Percentiles rank a stretch among this genome's conserved stretches.
Conservation (phyloP, 1,284 basidiomycete genomes). For the Austroboletus niveus region DNA sequence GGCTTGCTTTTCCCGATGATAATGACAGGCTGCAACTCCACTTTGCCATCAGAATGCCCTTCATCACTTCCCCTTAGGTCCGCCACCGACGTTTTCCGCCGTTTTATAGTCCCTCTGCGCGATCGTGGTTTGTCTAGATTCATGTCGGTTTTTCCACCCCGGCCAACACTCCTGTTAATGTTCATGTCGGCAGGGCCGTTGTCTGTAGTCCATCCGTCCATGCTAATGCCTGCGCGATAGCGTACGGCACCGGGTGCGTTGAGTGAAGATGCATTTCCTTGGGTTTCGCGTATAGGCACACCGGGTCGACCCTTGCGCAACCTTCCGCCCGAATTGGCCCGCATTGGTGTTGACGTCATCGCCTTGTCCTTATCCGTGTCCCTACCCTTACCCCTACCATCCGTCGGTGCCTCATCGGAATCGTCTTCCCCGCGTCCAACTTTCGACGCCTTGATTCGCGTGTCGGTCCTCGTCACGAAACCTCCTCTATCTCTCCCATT, state of each 20-base stretch:
- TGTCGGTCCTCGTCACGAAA: conserved; percentile 29
- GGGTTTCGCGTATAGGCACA: background rate
- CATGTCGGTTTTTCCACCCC: background rate
- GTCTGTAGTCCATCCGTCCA: conserved; percentile 28
- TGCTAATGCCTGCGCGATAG: background rate
- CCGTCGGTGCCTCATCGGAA: background rate
- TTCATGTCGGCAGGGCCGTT: background rate
- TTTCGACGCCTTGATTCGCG: conserved; percentile 12
- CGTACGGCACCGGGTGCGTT: background rate
- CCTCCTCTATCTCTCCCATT: no score
- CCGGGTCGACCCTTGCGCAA: conserved; percentile 26
- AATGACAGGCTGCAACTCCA: background rate
- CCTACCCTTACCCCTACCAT: no score
- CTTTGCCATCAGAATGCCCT: conserved; percentile 29
- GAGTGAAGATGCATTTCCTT: conserved; percentile 1
- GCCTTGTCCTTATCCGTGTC: background rate
- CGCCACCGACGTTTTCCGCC: conserved; percentile 19
- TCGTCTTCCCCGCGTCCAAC: conserved; percentile 9
- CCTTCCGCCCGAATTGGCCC: conserved; percentile 4
- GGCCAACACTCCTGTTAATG: no score
- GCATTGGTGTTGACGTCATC: background rate
- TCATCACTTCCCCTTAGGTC: conserved; percentile 27
- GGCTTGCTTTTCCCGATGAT: no score
- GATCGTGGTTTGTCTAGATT: background rate
- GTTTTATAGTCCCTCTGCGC: conserved; percentile 7